Conservation (phyloP, 2,329 filamentous ascomycete genomes). For the Colletotrichum gloeosporioides region DNA sequence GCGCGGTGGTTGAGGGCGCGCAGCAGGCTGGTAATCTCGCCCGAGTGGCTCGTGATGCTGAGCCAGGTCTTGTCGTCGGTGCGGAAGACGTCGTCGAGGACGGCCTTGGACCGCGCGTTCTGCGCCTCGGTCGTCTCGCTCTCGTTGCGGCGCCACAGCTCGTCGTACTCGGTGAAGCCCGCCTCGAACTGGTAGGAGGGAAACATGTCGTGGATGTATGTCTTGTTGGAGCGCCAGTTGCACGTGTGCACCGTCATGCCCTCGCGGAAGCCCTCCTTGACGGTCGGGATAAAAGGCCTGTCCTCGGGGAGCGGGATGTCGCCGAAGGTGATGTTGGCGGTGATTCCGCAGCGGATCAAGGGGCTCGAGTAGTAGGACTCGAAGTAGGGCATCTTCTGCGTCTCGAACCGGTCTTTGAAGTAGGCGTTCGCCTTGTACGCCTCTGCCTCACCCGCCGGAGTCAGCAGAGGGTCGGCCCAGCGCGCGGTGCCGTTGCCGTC, state of each 20-base stretch:
- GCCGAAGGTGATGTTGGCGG: conserved; percentile 66
- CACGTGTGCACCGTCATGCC: conserved; percentile 73
- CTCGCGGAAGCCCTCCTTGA: conserved; percentile 72
- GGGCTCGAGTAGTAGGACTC: conserved; percentile 71
- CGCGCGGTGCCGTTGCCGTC: conserved; percentile 67
- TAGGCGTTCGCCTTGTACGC: conserved; percentile 64
- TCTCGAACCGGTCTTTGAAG: conserved; percentile 58
- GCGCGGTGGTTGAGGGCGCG: conserved; percentile 63
- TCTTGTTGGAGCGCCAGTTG: conserved; percentile 63
- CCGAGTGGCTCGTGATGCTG: conserved; percentile 65
- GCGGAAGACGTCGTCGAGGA: conserved; percentile 63
- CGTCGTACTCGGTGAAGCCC: conserved; percentile 63
- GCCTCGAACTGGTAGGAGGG: conserved; percentile 62
- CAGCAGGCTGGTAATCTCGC: conserved; percentile 58
- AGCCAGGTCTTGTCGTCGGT: conserved; percentile 60
- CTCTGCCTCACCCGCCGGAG: conserved; percentile 60
- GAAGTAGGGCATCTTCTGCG: conserved; percentile 63
- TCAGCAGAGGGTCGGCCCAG: conserved; percentile 71
- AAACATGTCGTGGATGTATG: conserved; percentile 56
- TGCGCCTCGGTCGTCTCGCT: conserved; percentile 53
- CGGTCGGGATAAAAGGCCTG: conserved; percentile 58
- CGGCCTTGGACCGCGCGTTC: conserved; percentile 50
- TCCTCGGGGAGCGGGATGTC: conserved; percentile 55
- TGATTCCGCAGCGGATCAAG: conserved; percentile 66
- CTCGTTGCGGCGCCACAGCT: conserved; percentile 47